These are phyloP conservation scores for Didymellaceae sp. DNA, from an alignment of 2,329 filamentous ascomycete species.

Conservation along the genomic window DNA sequence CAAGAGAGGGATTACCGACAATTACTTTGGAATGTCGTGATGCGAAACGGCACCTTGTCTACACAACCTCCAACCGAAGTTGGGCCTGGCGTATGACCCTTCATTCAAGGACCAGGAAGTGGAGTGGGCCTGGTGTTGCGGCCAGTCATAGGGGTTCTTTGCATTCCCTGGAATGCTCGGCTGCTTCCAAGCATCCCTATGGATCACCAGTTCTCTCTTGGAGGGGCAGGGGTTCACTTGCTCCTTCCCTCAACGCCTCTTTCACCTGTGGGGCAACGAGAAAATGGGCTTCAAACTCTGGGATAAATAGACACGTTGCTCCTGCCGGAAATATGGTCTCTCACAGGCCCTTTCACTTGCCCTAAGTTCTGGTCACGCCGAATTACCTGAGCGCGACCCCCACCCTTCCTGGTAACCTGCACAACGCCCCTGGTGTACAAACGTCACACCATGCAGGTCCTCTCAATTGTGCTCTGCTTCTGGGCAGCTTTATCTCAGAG, in stretches of 20 bases:
- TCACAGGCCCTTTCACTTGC: neutral
- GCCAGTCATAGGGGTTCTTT: slow-evolving; percentile 22
- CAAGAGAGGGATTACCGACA: slow-evolving; percentile 17
- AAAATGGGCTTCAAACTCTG: neutral
- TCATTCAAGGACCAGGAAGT: slow-evolving; percentile 18
- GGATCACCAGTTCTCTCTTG: slow-evolving; percentile 22
- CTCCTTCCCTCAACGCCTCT: slow-evolving; percentile 9
- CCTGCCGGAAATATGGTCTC: slow-evolving; percentile 1
- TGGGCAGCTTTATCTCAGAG: slow-evolving; percentile 34
- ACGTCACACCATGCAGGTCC: slow-evolving; percentile 28
- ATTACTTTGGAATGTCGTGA: slow-evolving; percentile 16
- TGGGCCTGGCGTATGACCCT: slow-evolving; percentile 29
- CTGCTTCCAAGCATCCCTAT: slow-evolving; percentile 13
- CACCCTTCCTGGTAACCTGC: neutral
- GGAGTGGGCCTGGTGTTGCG: slow-evolving; percentile 9
- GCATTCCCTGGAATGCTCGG: slow-evolving; percentile 15
- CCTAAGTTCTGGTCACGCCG: no score
- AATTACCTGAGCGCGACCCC: no score
- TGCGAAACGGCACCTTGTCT: slow-evolving; percentile 11
- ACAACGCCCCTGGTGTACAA: neutral
- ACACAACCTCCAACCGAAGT: slow-evolving; percentile 9
- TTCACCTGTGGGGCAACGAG: slow-evolving; percentile 7
- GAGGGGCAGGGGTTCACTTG: slow-evolving; percentile 15
- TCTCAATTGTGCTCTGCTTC: slow-evolving; percentile 38
- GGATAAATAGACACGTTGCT: slow-evolving; percentile 18